These are phyloP conservation scores for Pseudopithomyces chartarum DNA, from an alignment of 2,329 filamentous ascomycete species.

Conservation along the genomic window DNA sequence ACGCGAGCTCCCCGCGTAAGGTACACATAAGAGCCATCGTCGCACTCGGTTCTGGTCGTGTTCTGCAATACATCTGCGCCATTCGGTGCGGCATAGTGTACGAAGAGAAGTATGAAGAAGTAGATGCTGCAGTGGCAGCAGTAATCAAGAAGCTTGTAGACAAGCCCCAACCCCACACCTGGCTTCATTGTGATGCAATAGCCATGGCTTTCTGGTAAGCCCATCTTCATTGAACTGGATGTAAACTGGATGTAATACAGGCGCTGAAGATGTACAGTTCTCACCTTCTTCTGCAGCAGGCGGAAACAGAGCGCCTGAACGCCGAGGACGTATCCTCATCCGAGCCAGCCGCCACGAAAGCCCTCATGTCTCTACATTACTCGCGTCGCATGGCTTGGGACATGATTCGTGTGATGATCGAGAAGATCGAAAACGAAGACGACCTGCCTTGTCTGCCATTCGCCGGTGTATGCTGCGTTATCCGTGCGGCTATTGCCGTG, in stretches of 20 bases:
- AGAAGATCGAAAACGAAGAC: constrained; percentile 5
- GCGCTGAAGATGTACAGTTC: constrained; percentile 1
- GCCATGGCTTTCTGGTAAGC: constrained; percentile 18
- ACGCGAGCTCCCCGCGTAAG: constrained; percentile 16
- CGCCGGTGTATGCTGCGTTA: constrained; percentile 17
- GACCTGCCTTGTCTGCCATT: constrained; percentile 15
- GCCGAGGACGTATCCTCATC: not conserved
- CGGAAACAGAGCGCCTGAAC: constrained; percentile 4
- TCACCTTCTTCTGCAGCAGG: constrained; percentile 15
- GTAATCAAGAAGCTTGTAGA: constrained; percentile 15
- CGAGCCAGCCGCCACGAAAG: constrained; percentile 6
- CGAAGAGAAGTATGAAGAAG: constrained; percentile 10
- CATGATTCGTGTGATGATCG: constrained; percentile 15
- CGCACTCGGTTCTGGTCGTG: constrained; percentile 13
- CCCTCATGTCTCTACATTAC: constrained; percentile 13
- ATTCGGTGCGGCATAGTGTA: not conserved
- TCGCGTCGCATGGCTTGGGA: constrained; percentile 23
- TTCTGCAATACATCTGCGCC: constrained; percentile 11
- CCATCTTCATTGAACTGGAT: not conserved
- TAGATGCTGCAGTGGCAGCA: constrained; percentile 4
- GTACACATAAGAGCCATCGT: constrained; percentile 15
- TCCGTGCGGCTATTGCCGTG: constrained; percentile 18
- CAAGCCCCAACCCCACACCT: constrained; percentile 16
- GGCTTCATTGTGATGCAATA: constrained; percentile 20
- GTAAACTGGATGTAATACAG: too few species aligned